Base-by-base conservation (phyloP, 2,329 filamentous ascomycete species). In the Teratosphaeria destructans region DNA sequence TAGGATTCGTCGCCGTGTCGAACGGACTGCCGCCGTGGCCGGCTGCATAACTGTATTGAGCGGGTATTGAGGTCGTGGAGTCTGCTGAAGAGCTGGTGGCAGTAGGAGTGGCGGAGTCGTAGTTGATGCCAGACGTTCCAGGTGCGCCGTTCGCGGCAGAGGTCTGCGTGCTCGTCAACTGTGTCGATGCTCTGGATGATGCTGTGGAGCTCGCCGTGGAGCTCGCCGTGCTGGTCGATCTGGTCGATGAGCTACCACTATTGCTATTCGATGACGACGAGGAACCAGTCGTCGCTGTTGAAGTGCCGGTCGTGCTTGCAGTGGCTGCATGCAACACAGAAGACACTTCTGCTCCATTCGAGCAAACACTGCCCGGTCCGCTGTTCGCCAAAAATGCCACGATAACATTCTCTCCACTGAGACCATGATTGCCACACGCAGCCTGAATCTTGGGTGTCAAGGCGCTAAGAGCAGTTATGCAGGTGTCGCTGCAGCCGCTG, bases 1-100 rank as follows among this genome's bases (percentile, higher is more conserved):
- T 54, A 49, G 27, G 7, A n/a, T 55, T 54, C 11, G 14, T 16
- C 5, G 60, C 47, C 29, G 61, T 67, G 61, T 78, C 76, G 60
- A 79, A 79, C 5, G 76, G 77, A 57, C 74, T 77, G n/a, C 77
- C 77, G 16, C 76, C 76, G 23, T 76, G 75, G 12, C 72, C 74
- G 19, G 61, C 60, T 29, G 72, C 69, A 23, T 69, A 63, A 56
- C 70, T 73, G 10, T 69, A 57, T 32, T 60, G 23, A 37, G 57
- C 47, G 59, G 55, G 59, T 19, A 55, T 54, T 16, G 58, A 56
- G 14, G 60, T 58, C 12, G 52, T 58, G n/a, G 55, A 29, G 27
- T 19, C 16, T 16, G 53, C 34, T 29, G 27, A 29, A 29, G 27
- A 16, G 32, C 32, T 47, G 39, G 14, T 27, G 32, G 23, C 19